Evolutionary conservation across 441 rosid species (phyloP), one percentile per base, ranked within the genome.

Genomic region (Euphorbia schlechtendalii): DNA sequence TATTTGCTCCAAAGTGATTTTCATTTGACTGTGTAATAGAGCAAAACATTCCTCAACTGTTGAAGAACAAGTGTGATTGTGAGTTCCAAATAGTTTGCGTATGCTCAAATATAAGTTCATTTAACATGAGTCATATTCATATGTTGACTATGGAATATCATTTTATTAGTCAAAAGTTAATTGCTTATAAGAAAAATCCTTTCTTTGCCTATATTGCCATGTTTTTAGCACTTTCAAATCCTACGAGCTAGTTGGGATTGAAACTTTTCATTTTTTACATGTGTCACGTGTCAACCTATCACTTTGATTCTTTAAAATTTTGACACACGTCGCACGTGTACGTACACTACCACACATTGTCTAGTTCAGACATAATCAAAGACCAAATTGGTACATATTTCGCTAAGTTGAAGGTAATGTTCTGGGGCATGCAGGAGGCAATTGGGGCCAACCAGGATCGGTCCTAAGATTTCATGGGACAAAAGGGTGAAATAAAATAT

Each of bases 161-260:
- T 41, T 2, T 58, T 56, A 40, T 51, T n/a, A 46, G 20, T 46
- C 52, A 46, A 58, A 60, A 1, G 10, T 40, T 7, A n/a, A 40
- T 71, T 69, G 68, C 76, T 65, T 69, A 36, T 43, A 68, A 66
- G 73, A 65, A 65, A 68, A 52, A 62, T 17, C 60, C 55, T 28
- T 14, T 8, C 56, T 30, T 7, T 5, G n/a, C 45, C 45, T 40
- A 8, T 18, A 25, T 24, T 20, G 13, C 17, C 52, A 14, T 13
- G 36, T 0, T 20, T 59, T 1, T 21, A n/a, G 38, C 38, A 36
- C 9, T 15, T 25, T 24, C 20, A 17, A 25, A 46, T 46, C 24
- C 24, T n/a, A 17, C n/a, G n/a, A 5, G 8, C 34, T 55, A 28
- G 14, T 25, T 18, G 1, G 36, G 36, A 3, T 2, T 32, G 7